phyloP scores from a whole-genome alignment of 2,329 filamentous ascomycete species.

The Trichoderma koningii region DNA sequence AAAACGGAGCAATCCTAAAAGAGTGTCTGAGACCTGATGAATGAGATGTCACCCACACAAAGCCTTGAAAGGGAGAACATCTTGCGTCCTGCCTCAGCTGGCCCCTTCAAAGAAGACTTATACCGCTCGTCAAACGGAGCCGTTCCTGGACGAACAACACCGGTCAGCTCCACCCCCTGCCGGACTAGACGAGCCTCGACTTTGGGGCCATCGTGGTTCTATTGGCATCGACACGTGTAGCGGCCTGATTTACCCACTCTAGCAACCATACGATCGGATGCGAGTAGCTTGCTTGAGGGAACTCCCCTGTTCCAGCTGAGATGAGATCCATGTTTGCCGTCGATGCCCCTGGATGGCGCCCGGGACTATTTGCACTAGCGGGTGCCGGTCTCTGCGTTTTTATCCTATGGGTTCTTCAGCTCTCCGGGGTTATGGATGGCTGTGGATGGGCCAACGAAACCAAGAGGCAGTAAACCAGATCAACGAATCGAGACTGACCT shows the following conservation, averaged over 20 bases:
- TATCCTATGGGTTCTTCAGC: neutral
- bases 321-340: neutral
- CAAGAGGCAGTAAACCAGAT: neutral
- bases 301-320: neutral
- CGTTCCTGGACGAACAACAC: neutral
- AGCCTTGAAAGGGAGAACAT: neutral
- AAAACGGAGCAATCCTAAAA: neutral
- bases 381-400: neutral
- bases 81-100: neutral
- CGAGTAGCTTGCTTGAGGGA: neutral
- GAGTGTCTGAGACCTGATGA: neutral
- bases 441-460: neutral
- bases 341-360: neutral
- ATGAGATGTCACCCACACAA: neutral
- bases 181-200: neutral
- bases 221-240: neutral
- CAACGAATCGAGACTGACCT: neutral
- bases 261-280: neutral
- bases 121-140: neutral
- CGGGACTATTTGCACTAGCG: constrained; percentile 10
- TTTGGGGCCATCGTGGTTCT: neutral
- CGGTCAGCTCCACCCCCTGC: neutral
- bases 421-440: neutral
- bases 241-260: neutral
- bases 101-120: neutral